Base-by-base conservation (phyloP, 108 stramenopile species). In the Schizochytrium sp. region DNA sequence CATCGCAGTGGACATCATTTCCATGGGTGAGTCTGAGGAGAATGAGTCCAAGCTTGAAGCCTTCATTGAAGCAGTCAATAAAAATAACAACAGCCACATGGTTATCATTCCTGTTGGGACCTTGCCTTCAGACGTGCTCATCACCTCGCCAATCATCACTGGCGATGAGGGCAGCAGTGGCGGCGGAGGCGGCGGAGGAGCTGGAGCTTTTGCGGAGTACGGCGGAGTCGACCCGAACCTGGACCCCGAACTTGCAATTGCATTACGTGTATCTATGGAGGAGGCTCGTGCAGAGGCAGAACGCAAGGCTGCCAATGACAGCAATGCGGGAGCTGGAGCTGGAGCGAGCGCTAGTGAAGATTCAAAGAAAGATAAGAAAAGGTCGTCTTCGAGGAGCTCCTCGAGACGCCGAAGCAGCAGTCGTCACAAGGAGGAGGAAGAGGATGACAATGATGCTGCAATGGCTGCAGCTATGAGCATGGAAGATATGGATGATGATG, bases 191-290 rank as follows among this genome's bases (percentile, higher is more conserved):
- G 95, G 89, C 50, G 95, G 94, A 42, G 95, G 93, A 17, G 93
- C 89, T 57, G 92, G 89, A 46, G 95, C 72, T 69, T 97, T 97
- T 92, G 96, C 95, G 40, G 97, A 97, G 4, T 97, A 88, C 89
- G 96, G 97, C 8, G 98, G 98, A 13, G 94, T 99, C 72, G 99
- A 99, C 93, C 97, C 99, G 58, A 97, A 95, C 91, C 96, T 97
- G 94, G 99, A 99, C 89, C 99, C 99, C 19, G 99, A 98, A 92
- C 93, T 99, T 88, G 99, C 99, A 90, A 98, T 98, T 97, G 99
- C 97, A 19, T 91, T 99, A 10, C 95, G 98, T 12, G 96, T 98
- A 28, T 96, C 95, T 89, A 97, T 98, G 96, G 98, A 99, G 88
- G 98, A 99, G 92, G 97, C 98, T 92, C 94, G 97, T 13, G 97